These are phyloP conservation scores for Mycena indigotica DNA, from an alignment of 768 basidiomycete species.

Conservation along the genomic window DNA sequence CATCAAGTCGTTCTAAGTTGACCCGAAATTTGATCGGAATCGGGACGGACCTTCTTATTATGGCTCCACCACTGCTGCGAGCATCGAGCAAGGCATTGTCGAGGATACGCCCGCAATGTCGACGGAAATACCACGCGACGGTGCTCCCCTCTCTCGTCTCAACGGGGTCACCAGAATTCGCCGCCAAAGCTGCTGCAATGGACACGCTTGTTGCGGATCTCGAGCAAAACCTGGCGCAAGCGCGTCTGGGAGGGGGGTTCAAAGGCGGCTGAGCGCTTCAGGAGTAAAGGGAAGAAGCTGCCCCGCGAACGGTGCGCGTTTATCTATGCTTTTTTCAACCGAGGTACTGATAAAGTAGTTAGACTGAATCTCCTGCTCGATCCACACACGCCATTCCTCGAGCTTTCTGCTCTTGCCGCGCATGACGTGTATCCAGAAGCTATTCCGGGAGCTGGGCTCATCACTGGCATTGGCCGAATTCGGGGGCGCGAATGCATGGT, in stretches of 20 bases:
- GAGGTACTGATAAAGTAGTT: constrained; percentile 4
- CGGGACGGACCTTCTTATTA: too few relatives aligned
- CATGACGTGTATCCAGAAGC: constrained; percentile 81
- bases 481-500: constrained; percentile 84
- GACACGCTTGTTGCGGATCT: constrained; percentile 65
- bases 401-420: constrained; percentile 83
- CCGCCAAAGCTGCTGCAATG: constrained; percentile 68
- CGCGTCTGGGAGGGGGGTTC: constrained; percentile 72
- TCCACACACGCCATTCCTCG: constrained; percentile 85
- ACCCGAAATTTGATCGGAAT: too few relatives aligned
- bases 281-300: constrained; percentile 75
- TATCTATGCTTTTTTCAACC: neutral
- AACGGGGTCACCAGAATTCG: constrained; percentile 70
- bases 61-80: neutral
- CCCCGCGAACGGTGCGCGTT: constrained; percentile 76
- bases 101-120: constrained; percentile 25
- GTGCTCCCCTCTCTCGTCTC: constrained; percentile 75
- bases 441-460: constrained; percentile 87
- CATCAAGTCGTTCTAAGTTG: too few relatives aligned
- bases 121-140: constrained; percentile 64
- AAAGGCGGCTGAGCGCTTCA: constrained; percentile 76
- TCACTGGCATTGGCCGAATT: constrained; percentile 82
- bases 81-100: too few relatives aligned
- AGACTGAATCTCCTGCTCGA: constrained; percentile 80
- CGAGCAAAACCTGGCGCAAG: constrained; percentile 57